Base-by-base conservation (phyloP, 768 basidiomycete species). In the Imleria badia region DNA sequence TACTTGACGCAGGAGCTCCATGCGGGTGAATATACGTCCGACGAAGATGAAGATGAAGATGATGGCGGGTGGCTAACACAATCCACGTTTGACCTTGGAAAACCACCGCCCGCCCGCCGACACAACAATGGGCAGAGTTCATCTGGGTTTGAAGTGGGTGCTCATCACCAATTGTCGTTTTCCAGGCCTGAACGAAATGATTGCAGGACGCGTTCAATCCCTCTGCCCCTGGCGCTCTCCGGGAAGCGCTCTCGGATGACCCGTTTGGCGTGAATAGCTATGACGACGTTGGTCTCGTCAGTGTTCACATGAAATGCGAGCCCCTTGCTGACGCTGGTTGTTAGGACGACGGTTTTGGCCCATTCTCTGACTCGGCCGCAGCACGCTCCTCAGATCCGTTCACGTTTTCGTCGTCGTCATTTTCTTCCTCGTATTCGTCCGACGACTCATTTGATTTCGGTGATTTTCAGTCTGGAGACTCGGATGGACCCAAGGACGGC, bases 51-150 rank as follows among this genome's bases (percentile, higher is more conserved):
- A 9, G 77, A 81, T 11, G 87, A 89, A 17, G 89, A 89, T 13
- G 82, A 88, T n/a, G 82, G 82, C 5, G 89, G 89, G 0, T 93
- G 91, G 91, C 70, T 92, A 23, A 78, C 89, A 4, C 86, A 88
- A 41, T 91, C 88, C 10, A 83, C 78, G n/a, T 91, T 91, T 59
- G 79, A 80, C 26, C 70, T 86, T 10, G 73, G 76, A 22, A 73
- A 75, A 48, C 76, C 79, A 17, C 79, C 82, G 4, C 73, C 80
- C 17, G 72, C 81, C 22, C 71, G 78, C 48, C 75, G 80, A 52
- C 76, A 76, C 59, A 74, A 75, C 52, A 70, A 80, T 52, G 73
- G 79, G 51, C 76, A 80, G 54, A 78, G 76, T 10, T 59, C 81
- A 23, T 69, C 75, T 45, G 79, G 73, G 9, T 85, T 85, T 65